These are phyloP conservation scores for Trichoderma afroharzianum DNA, from an alignment of 2,329 filamentous ascomycete species.

Conservation along the genomic window DNA sequence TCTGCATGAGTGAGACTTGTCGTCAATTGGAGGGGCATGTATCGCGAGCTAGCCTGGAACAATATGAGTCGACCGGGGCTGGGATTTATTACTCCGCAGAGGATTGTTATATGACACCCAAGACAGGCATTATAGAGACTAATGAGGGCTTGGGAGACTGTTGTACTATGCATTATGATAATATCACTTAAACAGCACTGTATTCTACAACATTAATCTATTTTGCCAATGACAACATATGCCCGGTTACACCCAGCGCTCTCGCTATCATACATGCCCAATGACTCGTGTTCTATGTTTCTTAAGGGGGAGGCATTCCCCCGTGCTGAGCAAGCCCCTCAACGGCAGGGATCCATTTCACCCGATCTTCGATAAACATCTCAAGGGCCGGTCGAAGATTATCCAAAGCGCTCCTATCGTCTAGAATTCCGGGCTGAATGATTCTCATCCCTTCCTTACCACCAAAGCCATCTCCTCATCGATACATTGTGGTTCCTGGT, in stretches of 20 bases:
- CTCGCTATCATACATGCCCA: not conserved
- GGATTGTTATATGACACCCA: not conserved
- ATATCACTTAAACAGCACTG: not conserved
- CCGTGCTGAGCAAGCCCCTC: not conserved
- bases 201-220: not conserved
- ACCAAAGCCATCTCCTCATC: not conserved
- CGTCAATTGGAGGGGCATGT: too few relatives aligned
- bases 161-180: not conserved
- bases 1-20: not conserved
- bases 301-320: not conserved
- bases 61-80: not conserved
- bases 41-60: not conserved
- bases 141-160: not conserved
- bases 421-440: not conserved
- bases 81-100: not conserved
- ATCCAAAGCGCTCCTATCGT: not conserved
- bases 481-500: not conserved
- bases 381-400: not conserved
- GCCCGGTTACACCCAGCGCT: not conserved
- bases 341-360: not conserved
- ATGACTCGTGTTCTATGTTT: not conserved
- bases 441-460: not conserved
- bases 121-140: not conserved
- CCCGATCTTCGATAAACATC: not conserved
- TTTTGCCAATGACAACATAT: not conserved